phyloP scores from a whole-genome alignment of 495 filamentous ascomycete species.

The Apiosordaria backusii region DNA sequence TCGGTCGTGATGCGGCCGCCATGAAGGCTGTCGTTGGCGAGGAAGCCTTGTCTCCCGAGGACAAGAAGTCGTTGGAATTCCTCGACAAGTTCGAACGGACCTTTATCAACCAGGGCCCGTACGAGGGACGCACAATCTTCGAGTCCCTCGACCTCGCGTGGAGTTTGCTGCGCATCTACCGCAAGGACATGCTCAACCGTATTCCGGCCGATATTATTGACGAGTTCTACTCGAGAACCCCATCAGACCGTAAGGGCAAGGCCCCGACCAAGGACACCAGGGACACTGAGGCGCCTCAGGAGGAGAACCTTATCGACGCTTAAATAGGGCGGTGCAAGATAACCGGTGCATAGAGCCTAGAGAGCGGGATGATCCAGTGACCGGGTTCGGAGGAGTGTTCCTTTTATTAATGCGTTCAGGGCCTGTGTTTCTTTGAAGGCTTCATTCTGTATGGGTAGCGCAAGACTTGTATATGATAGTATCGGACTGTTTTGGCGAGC shows the following conservation, averaged over 20 bases:
- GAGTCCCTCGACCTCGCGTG: conserved; percentile 95
- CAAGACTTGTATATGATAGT: conserved; percentile 23
- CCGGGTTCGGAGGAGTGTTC: not conserved
- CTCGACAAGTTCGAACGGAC: conserved; percentile 94
- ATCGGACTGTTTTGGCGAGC: conserved; percentile 13
- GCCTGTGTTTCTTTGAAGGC: conserved; percentile 1
- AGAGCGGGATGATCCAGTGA: not conserved
- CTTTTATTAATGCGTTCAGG: conserved; percentile 7
- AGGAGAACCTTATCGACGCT: conserved; percentile 67
- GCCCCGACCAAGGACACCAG: conserved; percentile 56
- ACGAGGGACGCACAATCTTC: conserved; percentile 83
- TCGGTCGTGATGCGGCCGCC: conserved; percentile 93
- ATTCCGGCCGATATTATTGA: conserved; percentile 91
- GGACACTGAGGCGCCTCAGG: conserved; percentile 47
- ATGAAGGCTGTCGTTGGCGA: conserved; percentile 99
- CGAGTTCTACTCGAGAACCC: conserved; percentile 80
- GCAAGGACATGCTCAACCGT: conserved; percentile 94
- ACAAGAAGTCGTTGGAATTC: conserved; percentile 97
- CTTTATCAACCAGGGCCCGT: conserved; percentile 89
- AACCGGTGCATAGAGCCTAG: conserved; percentile 7
- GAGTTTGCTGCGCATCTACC: conserved; percentile 93
- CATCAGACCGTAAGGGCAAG: conserved; percentile 49
- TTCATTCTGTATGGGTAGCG: conserved; percentile 22
- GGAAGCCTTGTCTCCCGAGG: conserved; percentile 89
- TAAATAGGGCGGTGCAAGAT: conserved; percentile 28